These are phyloP conservation scores for Corinectria fuckeliana DNA, from an alignment of 2,329 filamentous ascomycete species.

Conservation along the genomic window DNA sequence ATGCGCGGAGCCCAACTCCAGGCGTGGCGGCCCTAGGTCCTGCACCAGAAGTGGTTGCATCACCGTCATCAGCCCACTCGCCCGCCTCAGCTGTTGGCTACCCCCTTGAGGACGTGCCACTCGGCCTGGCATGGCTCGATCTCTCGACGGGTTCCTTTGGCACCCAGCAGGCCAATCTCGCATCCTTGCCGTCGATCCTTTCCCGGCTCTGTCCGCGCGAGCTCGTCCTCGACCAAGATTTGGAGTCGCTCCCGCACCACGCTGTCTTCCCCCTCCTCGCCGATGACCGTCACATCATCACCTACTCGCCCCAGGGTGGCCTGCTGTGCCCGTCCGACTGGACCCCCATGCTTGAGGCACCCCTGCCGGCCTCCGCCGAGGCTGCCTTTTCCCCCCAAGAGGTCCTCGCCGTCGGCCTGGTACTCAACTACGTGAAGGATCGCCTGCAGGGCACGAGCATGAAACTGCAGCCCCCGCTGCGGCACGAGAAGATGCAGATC, in stretches of 20 bases:
- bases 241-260: conserved; percentile 64
- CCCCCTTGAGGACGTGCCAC: conserved; percentile 37
- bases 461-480: conserved; percentile 82
- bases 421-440: conserved; percentile 85
- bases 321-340: conserved; percentile 67
- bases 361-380: conserved; percentile 61
- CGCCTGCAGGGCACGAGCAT: conserved; percentile 79
- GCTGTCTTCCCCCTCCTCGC: conserved; percentile 71
- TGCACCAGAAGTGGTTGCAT: conserved; percentile 25
- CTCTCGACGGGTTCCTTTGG: conserved; percentile 94
- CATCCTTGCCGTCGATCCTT: conserved; percentile 78
- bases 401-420: conserved; percentile 75
- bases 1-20: background rate
- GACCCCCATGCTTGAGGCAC: conserved; percentile 77
- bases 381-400: conserved; percentile 71
- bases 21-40: background rate
- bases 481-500: conserved; percentile 74
- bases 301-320: conserved; percentile 65
- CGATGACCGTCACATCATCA: conserved; percentile 78
- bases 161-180: conserved; percentile 76
- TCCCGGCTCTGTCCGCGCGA: conserved; percentile 85
- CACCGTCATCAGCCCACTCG: conserved; percentile 30
- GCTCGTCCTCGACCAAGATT: conserved; percentile 75
- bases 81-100: conserved; percentile 30
- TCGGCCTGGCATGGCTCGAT: conserved; percentile 93